These are phyloP conservation scores for Jasminum sambac DNA, from an alignment of 257 asterid genomes.

Conservation along the genomic window DNA sequence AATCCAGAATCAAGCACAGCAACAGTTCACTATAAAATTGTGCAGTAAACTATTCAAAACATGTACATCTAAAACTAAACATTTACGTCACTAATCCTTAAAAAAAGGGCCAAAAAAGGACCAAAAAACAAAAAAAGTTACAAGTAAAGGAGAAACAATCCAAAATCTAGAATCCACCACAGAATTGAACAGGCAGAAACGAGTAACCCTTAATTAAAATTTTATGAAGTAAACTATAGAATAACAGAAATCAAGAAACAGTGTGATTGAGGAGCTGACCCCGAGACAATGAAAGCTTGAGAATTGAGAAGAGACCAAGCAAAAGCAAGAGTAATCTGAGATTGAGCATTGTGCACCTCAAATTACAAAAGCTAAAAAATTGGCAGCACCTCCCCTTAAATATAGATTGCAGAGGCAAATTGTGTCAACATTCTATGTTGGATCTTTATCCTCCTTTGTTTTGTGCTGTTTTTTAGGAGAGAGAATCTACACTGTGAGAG, in stretches of 20 bases:
- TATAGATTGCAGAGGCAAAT: conserved; percentile 4
- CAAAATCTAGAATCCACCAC: neutral
- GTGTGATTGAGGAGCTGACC: conserved; percentile 21
- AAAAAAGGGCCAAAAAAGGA: too few relatives aligned
- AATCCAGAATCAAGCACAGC: conserved; percentile 3
- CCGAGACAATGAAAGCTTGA: conserved; percentile 45
- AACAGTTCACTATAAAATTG: conserved; percentile 9
- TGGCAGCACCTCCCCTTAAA: conserved; percentile 16
- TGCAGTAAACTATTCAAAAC: conserved; percentile 16
- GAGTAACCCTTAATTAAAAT: neutral
- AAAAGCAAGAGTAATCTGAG: conserved; percentile 33
- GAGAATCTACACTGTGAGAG: conserved; percentile 14
- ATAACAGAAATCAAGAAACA: conserved; percentile 1
- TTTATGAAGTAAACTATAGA: neutral
- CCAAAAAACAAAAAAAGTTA: neutral
- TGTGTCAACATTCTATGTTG: conserved; percentile 23
- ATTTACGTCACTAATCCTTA: neutral
- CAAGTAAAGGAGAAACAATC: neutral
- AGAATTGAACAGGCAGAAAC: neutral
- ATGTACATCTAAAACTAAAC: conserved; percentile 13
- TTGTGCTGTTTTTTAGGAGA: conserved; percentile 19
- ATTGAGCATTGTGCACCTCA: conserved; percentile 38
- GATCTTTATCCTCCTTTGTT: conserved; percentile 19
- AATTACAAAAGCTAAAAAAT: conserved; percentile 21
- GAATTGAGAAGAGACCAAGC: conserved; percentile 35